A percentile compares a stretch with the other conserved stretches of the same genome.
Evolutionary conservation across 352 stramenopile genomes (phyloP).

Genomic region (Phytophthora aleatoria): DNA sequence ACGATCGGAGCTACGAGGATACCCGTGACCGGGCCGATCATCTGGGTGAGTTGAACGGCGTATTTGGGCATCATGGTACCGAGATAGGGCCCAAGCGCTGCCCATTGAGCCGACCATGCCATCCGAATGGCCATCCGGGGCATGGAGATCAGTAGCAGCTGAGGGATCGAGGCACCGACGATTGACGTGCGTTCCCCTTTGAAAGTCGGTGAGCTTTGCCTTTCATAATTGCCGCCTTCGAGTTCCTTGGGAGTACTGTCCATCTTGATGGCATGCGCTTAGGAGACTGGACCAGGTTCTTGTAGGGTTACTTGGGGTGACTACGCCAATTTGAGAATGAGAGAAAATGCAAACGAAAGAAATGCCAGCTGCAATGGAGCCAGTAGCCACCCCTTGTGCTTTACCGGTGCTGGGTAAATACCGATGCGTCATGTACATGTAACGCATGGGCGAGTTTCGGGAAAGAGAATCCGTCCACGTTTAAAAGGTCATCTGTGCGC

Average conservation of each 20-base stretch:
- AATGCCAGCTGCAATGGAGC: too few species aligned
- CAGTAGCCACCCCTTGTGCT: too few species aligned
- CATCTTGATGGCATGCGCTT: neutral
- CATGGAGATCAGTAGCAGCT: conserved; percentile 32
- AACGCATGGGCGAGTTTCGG: too few species aligned
- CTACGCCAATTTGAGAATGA: conserved; percentile 19
- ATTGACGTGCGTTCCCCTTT: conserved; percentile 21
- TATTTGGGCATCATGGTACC: conserved; percentile 36
- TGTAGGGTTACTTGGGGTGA: conserved; percentile 1
- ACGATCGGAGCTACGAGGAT: conserved; percentile 29
- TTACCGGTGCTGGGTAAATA: neutral
- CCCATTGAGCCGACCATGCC: conserved; percentile 31
- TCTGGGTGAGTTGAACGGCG: conserved; percentile 31
- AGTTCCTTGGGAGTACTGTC: conserved; percentile 23
- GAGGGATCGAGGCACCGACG: conserved; percentile 28
- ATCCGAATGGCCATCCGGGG: conserved; percentile 35
- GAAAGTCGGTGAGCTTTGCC: conserved; percentile 16
- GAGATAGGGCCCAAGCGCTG: conserved; percentile 30
- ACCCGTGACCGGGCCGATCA: conserved; percentile 28
- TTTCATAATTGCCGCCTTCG: conserved; percentile 28
- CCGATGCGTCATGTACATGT: too few species aligned
- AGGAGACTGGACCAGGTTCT: neutral
- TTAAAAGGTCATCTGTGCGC: too few species aligned
- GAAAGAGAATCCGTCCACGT: too few species aligned
- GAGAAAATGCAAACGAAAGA: neutral